phyloP scores from a whole-genome alignment of 768 basidiomycete species.

The Rhizopogon vulgaris region DNA sequence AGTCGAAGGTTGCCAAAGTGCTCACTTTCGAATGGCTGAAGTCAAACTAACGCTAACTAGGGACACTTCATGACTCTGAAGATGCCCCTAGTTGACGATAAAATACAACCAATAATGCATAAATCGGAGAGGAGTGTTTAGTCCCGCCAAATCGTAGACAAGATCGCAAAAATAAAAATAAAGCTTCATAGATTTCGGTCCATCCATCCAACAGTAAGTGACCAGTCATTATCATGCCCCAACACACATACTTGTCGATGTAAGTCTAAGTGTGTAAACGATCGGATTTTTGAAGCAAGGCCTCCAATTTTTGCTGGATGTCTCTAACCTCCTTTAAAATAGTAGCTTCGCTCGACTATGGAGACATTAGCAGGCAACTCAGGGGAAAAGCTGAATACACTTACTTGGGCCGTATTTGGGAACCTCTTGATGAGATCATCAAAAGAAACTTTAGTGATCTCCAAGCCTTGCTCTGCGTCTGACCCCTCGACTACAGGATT shows the following conservation, averaged over 20 bases:
- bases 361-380: constrained; percentile 1
- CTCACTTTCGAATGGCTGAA: too few relatives aligned
- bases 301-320: constrained; percentile 39
- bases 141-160: neutral
- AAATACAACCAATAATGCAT: too few relatives aligned
- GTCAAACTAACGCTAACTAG: too few relatives aligned
- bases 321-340: constrained; percentile 59
- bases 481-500: constrained; percentile 59
- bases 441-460: constrained; percentile 69
- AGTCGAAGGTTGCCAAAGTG: too few relatives aligned
- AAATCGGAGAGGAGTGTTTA: too few relatives aligned
- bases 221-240: neutral
- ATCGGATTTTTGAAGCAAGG: constrained; percentile 31
- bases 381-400: constrained; percentile 18
- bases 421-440: constrained; percentile 63
- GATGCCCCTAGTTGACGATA: too few relatives aligned
- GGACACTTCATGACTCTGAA: too few relatives aligned
- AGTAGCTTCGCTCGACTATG: constrained; percentile 63
- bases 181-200: too few relatives aligned
- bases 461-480: constrained; percentile 45
- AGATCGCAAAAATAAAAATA: neutral
- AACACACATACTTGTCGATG: neutral
- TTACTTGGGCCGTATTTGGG: constrained; percentile 66
- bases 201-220: neutral
- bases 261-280: constrained; percentile 15